Base-by-base conservation (phyloP, 2,329 filamentous ascomycete species). In the Aspergillus cejpii region DNA sequence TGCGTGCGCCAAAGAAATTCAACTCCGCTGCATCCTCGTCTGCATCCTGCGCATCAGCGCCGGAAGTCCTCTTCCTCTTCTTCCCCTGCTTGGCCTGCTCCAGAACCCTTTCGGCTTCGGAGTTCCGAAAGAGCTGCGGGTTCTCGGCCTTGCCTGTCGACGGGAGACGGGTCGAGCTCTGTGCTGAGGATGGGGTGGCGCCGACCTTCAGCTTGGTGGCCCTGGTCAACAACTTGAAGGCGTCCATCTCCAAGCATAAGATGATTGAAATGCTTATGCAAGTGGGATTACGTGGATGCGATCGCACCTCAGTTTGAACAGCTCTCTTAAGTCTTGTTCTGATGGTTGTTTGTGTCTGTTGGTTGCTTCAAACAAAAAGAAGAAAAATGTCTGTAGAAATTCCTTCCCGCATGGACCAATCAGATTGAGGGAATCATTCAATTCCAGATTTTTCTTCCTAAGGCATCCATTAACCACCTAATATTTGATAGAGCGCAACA, bases 201-300 rank as follows among this genome's bases (percentile, higher is more conserved):
- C 53, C 52, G 29, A 62, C 37, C 54, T 68, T 72, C 20, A 72
- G 52, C 43, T 69, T 71, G 11, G 68, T 70, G 23, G 69, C 71
- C 46, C 70, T 56, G 6, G 69, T 71, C 46, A 73, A 58, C 37
- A 73, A 56, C 54, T 61, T 69, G 48, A 73, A 69, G 14, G 69
- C 68, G 49, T 73, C 70, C 70, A 73, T 73, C 26, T 44, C 59
- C 43, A 20, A 29, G 24, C 17, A 38, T 36, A 38, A 19, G 24
- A 34, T 4, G 33, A 14, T 52, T 37, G 37, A 42, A 41, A 38
- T 41, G 19, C 29, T 45, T 39, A 43, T 48, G 39, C 39, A 27
- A 41, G 36, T 47, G 14, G 21, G 15, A 15, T 29, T 8, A 24
- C 15, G 31, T 20, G 37, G 11, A 28, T 34, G 41, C 14, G 29